These are phyloP conservation scores for Hanseniaspora occidentalis DNA, from an alignment of 805 yeast genomes.

Conservation along the genomic window DNA sequence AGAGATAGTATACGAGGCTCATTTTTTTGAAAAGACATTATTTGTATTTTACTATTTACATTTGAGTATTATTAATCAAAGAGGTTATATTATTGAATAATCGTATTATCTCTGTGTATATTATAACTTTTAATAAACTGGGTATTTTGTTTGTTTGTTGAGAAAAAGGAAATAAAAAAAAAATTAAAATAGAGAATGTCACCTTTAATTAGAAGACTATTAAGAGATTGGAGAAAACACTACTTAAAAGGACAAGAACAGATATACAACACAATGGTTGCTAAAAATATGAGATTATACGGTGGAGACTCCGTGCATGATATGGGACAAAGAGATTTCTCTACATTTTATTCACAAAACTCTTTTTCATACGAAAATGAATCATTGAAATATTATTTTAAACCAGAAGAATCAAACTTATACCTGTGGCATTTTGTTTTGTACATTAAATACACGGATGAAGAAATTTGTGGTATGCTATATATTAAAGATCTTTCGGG, in stretches of 20 bases:
- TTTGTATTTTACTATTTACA: no score
- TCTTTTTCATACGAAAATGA: not conserved
- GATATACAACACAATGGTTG: not conserved
- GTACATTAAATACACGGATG: not conserved
- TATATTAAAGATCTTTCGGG: not conserved
- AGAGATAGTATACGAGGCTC: no score
- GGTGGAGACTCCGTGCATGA: no score
- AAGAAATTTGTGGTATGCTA: not conserved
- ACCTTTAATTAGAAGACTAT: constrained; percentile 11
- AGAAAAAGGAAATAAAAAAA: not conserved
- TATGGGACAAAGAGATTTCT: no score
- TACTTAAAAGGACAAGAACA: constrained; percentile 3
- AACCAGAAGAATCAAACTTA: constrained; percentile 24
- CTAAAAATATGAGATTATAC: not conserved
- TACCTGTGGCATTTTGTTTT: constrained; percentile 23
- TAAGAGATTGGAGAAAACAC: constrained; percentile 23
- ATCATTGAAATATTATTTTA: constrained; percentile 10
- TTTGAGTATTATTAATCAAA: no score
- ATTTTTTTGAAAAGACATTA: no score
- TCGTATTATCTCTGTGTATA: no score
- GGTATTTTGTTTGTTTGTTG: not conserved
- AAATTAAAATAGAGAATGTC: not conserved
- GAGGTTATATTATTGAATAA: no score
- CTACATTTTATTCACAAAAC: no score
- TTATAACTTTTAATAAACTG: no score